A percentile compares a stretch with the other conserved stretches of the same genome.
These are phyloP conservation scores for Helotiales sp. DNA, from an alignment of 2,329 filamentous ascomycete genomes.

Conservation along the genomic window DNA sequence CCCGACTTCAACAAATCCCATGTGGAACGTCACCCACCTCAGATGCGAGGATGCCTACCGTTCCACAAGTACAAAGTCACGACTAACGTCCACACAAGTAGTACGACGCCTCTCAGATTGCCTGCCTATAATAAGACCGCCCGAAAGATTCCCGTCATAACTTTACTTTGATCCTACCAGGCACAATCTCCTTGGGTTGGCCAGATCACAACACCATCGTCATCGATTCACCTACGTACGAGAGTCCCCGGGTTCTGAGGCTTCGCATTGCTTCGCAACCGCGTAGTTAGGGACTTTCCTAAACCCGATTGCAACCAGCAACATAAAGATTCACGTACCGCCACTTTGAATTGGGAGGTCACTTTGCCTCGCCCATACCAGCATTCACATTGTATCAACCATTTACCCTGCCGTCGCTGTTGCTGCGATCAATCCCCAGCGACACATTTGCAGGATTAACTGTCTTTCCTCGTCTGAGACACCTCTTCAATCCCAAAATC, in stretches of 20 bases:
- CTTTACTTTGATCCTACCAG: not conserved
- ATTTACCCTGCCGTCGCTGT: conserved; percentile 41
- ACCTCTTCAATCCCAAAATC: conserved; percentile 38
- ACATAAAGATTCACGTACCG: conserved; percentile 18
- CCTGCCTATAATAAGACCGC: conserved; percentile 11
- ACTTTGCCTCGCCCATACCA: conserved; percentile 31
- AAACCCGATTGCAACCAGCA: conserved; percentile 31
- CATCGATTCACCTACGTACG: conserved; percentile 10
- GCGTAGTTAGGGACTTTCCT: conserved; percentile 20
- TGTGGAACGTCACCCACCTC: not conserved
- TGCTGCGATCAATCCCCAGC: conserved; percentile 40
- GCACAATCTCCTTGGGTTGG: not conserved
- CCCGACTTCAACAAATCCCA: conserved; percentile 5
- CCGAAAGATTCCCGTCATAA: not conserved
- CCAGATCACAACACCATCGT: conserved; percentile 11
- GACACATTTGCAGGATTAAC: conserved; percentile 39
- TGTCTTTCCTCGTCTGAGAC: conserved; percentile 33
- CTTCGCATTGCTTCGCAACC: conserved; percentile 15
- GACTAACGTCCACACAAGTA: not conserved
- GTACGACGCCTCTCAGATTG: not conserved
- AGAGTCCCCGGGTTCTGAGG: not conserved
- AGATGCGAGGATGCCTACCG: too few species aligned
- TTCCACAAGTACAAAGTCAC: not conserved
- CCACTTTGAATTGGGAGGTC: conserved; percentile 32
- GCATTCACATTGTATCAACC: conserved; percentile 45